Evolutionary conservation across 257 asterid genomes (phyloP).

Genomic region (Solanum tarapatanum): DNA sequence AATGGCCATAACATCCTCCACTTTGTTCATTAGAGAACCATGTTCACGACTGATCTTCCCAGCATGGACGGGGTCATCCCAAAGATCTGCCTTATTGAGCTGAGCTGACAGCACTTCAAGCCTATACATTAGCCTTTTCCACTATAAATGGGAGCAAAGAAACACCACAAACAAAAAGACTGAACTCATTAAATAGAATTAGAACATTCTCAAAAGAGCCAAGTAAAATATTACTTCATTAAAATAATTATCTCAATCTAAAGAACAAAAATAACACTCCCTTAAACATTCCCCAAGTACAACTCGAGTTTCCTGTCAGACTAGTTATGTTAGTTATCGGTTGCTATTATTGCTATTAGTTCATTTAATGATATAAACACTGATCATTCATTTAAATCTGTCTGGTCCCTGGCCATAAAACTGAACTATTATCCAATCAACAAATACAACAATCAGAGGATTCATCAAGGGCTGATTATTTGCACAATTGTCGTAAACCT

Average conservation of each 20-base stretch:
- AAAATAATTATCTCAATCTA: not conserved
- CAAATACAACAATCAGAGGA: not conserved
- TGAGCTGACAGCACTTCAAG: conserved; percentile 49
- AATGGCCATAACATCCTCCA: conserved; percentile 59
- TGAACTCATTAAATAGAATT: not conserved
- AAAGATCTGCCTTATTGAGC: conserved; percentile 59
- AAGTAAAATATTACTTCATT: not conserved
- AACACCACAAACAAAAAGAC: not conserved
- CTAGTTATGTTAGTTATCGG: not conserved
- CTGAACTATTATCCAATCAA: not conserved
- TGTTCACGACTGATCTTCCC: conserved; percentile 93
- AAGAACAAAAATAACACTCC: not conserved
- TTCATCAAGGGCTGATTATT: not conserved
- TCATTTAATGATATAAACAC: not conserved
- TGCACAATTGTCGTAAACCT: not conserved
- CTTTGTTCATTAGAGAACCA: conserved; percentile 65
- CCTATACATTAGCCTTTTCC: conserved; percentile 53
- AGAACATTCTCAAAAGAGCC: not conserved
- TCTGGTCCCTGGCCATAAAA: not conserved
- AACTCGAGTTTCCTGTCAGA: not conserved
- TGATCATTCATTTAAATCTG: not conserved
- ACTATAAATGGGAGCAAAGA: conserved; percentile 26
- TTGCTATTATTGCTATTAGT: not conserved
- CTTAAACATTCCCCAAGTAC: not conserved
- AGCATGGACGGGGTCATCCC: conserved; percentile 84